phyloP scores from a whole-genome alignment of 345 rosid species.

The Eucalyptus curtisii region DNA sequence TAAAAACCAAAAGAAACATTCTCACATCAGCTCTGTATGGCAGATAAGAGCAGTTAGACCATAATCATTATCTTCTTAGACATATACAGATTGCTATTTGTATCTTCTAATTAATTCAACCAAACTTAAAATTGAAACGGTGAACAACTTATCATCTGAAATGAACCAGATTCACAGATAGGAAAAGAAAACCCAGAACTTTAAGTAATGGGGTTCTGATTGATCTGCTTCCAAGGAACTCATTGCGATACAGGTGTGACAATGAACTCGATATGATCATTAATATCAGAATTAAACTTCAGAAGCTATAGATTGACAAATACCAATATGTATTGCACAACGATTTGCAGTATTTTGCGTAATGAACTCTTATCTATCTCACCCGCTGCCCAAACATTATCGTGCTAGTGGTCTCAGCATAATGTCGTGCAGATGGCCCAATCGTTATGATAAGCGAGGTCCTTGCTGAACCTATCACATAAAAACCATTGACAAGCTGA shows the following conservation, averaged over 20 bases:
- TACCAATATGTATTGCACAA: background rate
- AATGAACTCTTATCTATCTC: constrained; percentile 10
- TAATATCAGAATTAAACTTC: background rate
- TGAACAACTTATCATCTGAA: background rate
- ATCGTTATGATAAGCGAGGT: constrained; percentile 83
- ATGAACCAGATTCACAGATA: background rate
- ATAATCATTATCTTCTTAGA: background rate
- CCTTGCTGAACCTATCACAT: constrained; percentile 70
- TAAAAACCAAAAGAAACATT: background rate
- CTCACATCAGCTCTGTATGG: background rate
- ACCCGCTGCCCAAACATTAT: constrained; percentile 94
- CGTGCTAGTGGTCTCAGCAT: constrained; percentile 87
- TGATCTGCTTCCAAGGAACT: background rate
- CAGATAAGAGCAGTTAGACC: background rate
- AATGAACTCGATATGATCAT: background rate
- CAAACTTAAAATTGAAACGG: background rate
- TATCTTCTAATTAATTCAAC: background rate
- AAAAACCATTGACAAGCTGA: background rate
- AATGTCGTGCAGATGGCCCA: constrained; percentile 77
- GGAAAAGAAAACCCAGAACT: background rate
- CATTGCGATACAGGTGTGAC: background rate
- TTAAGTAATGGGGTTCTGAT: background rate
- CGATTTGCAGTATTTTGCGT: background rate
- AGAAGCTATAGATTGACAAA: background rate
- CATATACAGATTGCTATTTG: background rate